These are phyloP conservation scores for Paramecium caudatum DNA, from an alignment of 73 alveolate genomes.

Conservation along the genomic window DNA sequence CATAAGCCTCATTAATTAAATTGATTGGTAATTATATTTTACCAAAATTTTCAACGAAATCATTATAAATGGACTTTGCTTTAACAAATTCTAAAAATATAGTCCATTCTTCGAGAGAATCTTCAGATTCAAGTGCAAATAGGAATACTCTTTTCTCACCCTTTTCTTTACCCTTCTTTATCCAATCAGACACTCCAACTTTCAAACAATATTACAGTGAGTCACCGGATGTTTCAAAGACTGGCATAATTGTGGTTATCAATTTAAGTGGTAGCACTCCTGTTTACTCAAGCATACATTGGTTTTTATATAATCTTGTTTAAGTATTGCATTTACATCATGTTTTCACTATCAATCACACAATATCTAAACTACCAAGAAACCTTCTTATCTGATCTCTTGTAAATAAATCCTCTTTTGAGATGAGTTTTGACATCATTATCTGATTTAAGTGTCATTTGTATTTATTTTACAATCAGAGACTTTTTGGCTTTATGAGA, in stretches of 20 bases:
- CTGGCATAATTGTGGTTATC: not conserved
- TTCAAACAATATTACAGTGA: slow-evolving; percentile 12
- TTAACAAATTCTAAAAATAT: slow-evolving; percentile 70
- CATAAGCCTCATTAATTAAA: slow-evolving; percentile 7
- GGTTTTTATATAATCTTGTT: not conserved
- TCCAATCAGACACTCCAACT: slow-evolving; percentile 29
- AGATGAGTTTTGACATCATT: slow-evolving; percentile 32
- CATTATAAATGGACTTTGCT: slow-evolving; percentile 68
- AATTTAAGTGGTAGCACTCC: slow-evolving; percentile 29
- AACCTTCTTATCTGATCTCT: slow-evolving; percentile 65
- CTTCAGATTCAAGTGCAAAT: slow-evolving; percentile 50
- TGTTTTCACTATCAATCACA: slow-evolving; percentile 46
- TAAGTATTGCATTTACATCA: slow-evolving; percentile 12
- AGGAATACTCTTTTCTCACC: slow-evolving; percentile 40
- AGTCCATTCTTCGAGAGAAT: slow-evolving; percentile 72
- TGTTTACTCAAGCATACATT: not conserved
- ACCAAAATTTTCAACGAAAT: slow-evolving; percentile 69
- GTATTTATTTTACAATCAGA: slow-evolving; percentile 64
- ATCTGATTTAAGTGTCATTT: not conserved
- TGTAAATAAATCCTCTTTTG: slow-evolving; percentile 56
- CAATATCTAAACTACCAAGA: slow-evolving; percentile 52
- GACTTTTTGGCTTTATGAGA: slow-evolving; percentile 74
- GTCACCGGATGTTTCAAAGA: not conserved
- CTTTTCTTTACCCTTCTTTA: slow-evolving; percentile 48
- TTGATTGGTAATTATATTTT: slow-evolving; percentile 41